Percentiles rank a stretch among this genome's conserved stretches.
phyloP scores from a whole-genome alignment of 176 grass and related monocot genomes.

The Bonia amplexicaulis region DNA sequence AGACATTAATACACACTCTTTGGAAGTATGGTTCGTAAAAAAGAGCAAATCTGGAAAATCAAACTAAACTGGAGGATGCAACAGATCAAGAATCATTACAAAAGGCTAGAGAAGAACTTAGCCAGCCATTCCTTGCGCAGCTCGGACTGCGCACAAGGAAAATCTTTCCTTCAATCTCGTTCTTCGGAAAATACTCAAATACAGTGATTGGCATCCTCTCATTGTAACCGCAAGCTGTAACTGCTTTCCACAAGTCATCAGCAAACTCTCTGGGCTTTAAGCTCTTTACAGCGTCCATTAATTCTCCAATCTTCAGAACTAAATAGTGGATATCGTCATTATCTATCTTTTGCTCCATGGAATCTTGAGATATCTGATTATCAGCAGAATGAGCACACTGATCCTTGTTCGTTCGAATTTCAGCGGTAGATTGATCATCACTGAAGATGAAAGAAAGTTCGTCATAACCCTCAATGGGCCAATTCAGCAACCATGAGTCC shows the following conservation, averaged over 20 bases:
- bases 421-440: background rate
- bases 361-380: conserved; percentile 2
- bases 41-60: background rate
- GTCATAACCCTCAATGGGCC: conserved; percentile 13
- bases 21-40: background rate
- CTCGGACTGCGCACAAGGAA: background rate
- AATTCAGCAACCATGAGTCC: conserved; percentile 12
- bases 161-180: conserved; percentile 5
- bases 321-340: background rate
- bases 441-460: conserved; percentile 1
- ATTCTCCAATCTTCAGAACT: conserved; percentile 33
- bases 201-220: conserved; percentile 26
- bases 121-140: background rate
- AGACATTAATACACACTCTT: background rate
- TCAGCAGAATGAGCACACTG: background rate
- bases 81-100: conserved; percentile 6
- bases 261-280: conserved; percentile 33
- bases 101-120: conserved; percentile 30
- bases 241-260: conserved; percentile 8
- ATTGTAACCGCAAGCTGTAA: conserved; percentile 26
- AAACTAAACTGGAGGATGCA: background rate
- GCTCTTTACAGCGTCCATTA: conserved; percentile 21
- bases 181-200: conserved; percentile 36
- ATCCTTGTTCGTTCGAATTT: background rate
- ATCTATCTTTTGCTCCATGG: background rate